Conservation (phyloP, 345 rosid species). For the Aethionema arabicum region DNA sequence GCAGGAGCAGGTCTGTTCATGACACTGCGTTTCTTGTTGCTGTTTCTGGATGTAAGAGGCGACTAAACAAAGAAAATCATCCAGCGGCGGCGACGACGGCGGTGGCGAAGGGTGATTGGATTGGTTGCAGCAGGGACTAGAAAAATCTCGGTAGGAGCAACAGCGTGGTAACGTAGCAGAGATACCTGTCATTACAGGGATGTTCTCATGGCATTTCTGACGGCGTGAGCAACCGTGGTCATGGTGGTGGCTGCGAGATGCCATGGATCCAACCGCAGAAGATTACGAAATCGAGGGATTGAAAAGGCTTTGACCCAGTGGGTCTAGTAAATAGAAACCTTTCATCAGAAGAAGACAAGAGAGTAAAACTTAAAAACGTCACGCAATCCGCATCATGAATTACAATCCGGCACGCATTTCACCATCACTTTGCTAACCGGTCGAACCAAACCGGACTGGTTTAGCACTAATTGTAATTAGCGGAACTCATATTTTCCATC, state of each 20-base stretch:
- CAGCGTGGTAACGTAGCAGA: slow-evolving; percentile 23
- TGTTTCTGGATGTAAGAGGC: slow-evolving; percentile 49
- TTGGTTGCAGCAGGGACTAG: slow-evolving; percentile 35
- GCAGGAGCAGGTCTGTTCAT: slow-evolving; percentile 28
- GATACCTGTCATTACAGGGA: slow-evolving; percentile 14
- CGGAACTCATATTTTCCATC: too few species aligned
- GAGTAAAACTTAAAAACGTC: slow-evolving; percentile 8
- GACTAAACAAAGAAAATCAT: slow-evolving; percentile 55
- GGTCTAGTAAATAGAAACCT: slow-evolving; percentile 11
- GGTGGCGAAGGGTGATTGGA: slow-evolving; percentile 29
- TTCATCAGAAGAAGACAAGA: neutral
- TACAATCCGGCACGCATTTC: slow-evolving; percentile 15
- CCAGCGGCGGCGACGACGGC: slow-evolving; percentile 27
- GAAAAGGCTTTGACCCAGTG: slow-evolving; percentile 26
- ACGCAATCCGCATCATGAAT: slow-evolving; percentile 4
- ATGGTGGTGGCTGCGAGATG: slow-evolving; percentile 42
- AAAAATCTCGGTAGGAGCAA: slow-evolving; percentile 34
- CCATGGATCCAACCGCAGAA: slow-evolving; percentile 44
- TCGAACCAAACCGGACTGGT: slow-evolving; percentile 18
- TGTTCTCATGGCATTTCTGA: slow-evolving; percentile 29
- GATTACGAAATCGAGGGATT: slow-evolving; percentile 3
- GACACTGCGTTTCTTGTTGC: slow-evolving; percentile 30
- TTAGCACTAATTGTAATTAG: too few species aligned
- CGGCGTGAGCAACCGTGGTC: slow-evolving; percentile 32
- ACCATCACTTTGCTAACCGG: neutral